Base-by-base conservation (phyloP, 1,139 yeast species). In the Kodamaea ohmeri region DNA sequence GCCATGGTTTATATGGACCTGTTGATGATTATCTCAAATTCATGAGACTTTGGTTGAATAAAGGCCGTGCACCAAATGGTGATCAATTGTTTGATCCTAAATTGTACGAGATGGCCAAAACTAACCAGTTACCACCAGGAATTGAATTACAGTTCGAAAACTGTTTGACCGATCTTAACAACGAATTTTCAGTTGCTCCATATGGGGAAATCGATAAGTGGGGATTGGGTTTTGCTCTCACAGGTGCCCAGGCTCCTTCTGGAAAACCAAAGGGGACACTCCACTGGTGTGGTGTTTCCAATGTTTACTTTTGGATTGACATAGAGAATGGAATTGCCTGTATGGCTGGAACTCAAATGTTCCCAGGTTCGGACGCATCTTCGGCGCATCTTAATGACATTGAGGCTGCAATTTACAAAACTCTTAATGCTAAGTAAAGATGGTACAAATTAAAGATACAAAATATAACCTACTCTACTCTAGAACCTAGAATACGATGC, bases 251-350 rank as follows among this genome's bases (percentile, higher is more conserved):
- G 2, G 44, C 60, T 16, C 58, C 63, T 1, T 61, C 71, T 1
- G 78, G 78, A 1, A 54, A 76, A 42, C 67, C 73, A 2, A 47
- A 49, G 14, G 67, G 70, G 0, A 48, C 68, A 4, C 44, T 65
- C 12, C 65, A 62, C 47, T 73, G 79, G 78, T 55, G 63, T 25
- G 78, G 78, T 0, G 53, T 71, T 38, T 73, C 71, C 19, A 73
- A 71, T 45, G 55, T 70, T 27, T 67, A 50, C 48, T 73, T 58
- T 51, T 73, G 77, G 76, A 54, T 71, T 16, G 78, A 73, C 44
- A 48, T 60, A 27, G 54, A 65, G 18, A 68, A 67, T 39, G 57
- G 60, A 12, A 48, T 71, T 24, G 76, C 65, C 2, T 77, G 76
- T 0, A 56, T 68, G 36, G 67, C 67, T 59, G 73, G 60, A 13